These are phyloP conservation scores for Coemansia sp. DNA, from an alignment of 371 early-diverging fungal genomes.

Conservation along the genomic window DNA sequence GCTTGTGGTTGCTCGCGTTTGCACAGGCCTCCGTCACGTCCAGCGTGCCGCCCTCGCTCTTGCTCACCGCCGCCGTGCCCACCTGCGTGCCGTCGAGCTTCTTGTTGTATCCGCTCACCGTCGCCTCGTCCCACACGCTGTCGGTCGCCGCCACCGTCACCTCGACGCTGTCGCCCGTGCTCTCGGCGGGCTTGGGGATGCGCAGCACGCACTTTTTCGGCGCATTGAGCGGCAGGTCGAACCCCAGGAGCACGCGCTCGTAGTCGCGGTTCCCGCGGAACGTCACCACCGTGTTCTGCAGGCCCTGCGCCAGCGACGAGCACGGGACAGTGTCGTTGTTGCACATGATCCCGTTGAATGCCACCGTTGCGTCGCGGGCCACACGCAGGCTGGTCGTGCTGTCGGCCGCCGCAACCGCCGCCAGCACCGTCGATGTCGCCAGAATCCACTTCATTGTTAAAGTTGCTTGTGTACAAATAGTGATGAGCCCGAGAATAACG, in stretches of 20 bases:
- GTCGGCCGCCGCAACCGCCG: neutral
- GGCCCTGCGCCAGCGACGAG: slow-evolving; percentile 27
- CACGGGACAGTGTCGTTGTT: slow-evolving; percentile 37
- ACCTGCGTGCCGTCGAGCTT: slow-evolving; percentile 14
- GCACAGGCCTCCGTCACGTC: slow-evolving; percentile 34
- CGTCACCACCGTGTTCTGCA: slow-evolving; percentile 16
- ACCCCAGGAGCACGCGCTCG: slow-evolving; percentile 39
- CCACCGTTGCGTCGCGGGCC: slow-evolving; percentile 33
- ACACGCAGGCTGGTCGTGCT: slow-evolving; percentile 21
- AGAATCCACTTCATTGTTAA: slow-evolving; percentile 4
- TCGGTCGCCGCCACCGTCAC: slow-evolving; percentile 35
- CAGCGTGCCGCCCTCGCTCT: slow-evolving; percentile 3
- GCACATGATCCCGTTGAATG: slow-evolving; percentile 43
- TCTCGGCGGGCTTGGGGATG: slow-evolving; percentile 25
- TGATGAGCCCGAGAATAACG: neutral
- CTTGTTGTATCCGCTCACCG: slow-evolving; percentile 35
- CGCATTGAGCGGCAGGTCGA: slow-evolving; percentile 29
- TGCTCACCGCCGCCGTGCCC: slow-evolving; percentile 13
- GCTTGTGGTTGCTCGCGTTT: slow-evolving; percentile 14
- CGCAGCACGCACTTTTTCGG: slow-evolving; percentile 22
- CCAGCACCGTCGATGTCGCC: neutral
- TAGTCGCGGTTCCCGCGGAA: slow-evolving; percentile 48
- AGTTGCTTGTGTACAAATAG: too few relatives aligned
- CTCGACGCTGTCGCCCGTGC: slow-evolving; percentile 3
- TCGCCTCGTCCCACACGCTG: slow-evolving; percentile 39